A percentile compares a stretch with the other conserved stretches of the same genome.
Conservation (phyloP, 345 rosid species). For the Murraya koenigii region DNA sequence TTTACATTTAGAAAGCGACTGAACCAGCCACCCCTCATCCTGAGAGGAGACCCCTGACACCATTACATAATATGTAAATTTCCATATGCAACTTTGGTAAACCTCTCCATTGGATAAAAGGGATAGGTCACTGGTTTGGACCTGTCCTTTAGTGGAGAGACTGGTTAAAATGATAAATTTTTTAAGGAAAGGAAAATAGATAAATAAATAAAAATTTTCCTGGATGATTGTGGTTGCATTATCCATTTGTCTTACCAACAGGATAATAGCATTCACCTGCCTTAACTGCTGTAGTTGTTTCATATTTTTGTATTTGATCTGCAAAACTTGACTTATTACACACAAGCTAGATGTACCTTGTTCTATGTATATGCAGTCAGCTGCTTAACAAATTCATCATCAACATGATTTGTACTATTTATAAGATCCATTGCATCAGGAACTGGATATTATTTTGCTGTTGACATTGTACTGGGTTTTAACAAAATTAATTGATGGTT, state of each 20-base stretch:
- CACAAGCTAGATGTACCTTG: neutral
- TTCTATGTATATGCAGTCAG: neutral
- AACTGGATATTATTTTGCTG: neutral
- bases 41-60: too few species aligned
- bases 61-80: neutral
- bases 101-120: neutral
- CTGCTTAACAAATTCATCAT: neutral
- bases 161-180: neutral
- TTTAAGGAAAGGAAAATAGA: neutral
- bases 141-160: neutral
- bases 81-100: neutral
- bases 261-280: neutral
- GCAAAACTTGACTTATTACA: neutral
- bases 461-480: neutral
- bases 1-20: too few species aligned
- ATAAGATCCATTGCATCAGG: neutral
- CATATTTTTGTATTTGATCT: neutral
- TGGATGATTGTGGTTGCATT: neutral
- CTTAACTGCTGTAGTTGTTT: neutral
- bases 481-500: slow-evolving; percentile 1
- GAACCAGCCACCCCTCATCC: too few species aligned
- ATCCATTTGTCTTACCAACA: neutral
- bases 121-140: too few species aligned
- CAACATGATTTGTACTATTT: neutral
- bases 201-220: neutral